These are phyloP conservation scores for Trichosanthes truncata DNA, from an alignment of 306 rosid species.

Conservation along the genomic window DNA sequence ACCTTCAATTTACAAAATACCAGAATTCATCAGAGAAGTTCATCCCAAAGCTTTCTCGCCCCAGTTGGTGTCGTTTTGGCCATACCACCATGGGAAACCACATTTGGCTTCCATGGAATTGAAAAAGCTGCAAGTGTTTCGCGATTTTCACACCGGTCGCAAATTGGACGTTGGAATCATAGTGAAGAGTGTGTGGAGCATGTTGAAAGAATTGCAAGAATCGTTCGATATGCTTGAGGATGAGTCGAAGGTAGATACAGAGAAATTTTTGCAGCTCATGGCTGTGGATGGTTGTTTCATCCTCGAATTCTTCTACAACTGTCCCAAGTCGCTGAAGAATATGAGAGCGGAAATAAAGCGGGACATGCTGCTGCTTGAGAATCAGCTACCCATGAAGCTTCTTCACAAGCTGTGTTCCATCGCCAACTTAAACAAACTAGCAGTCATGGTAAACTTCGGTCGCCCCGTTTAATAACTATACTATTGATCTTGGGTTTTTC, in stretches of 20 bases:
- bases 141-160: not conserved
- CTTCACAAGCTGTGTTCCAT: slow-evolving; percentile 27
- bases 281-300: slow-evolving; percentile 52
- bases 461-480: too few relatives aligned
- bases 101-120: too few relatives aligned
- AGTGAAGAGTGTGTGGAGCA: slow-evolving; percentile 5
- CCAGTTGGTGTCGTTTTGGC: too few relatives aligned
- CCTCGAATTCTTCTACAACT: slow-evolving; percentile 20
- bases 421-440: not conserved
- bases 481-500: too few relatives aligned
- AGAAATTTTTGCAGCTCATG: slow-evolving; percentile 24
- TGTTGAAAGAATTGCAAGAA: slow-evolving; percentile 23
- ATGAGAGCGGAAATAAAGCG: slow-evolving; percentile 21
- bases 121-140: too few relatives aligned
- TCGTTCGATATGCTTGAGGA: slow-evolving; percentile 25
- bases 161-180: slow-evolving; percentile 13
- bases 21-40: too few relatives aligned
- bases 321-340: not conserved
- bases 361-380: slow-evolving; percentile 58
- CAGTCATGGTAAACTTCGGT: too few relatives aligned
- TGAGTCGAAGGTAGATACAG: slow-evolving; percentile 10
- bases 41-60: too few relatives aligned
- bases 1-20: too few relatives aligned
- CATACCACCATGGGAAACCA: too few relatives aligned
- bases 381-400: slow-evolving; percentile 41